Evolutionary conservation across 2,329 filamentous ascomycete species (phyloP), one percentile per base, ranked within the genome.

Genomic region (Stagonosporopsis vannaccii): DNA sequence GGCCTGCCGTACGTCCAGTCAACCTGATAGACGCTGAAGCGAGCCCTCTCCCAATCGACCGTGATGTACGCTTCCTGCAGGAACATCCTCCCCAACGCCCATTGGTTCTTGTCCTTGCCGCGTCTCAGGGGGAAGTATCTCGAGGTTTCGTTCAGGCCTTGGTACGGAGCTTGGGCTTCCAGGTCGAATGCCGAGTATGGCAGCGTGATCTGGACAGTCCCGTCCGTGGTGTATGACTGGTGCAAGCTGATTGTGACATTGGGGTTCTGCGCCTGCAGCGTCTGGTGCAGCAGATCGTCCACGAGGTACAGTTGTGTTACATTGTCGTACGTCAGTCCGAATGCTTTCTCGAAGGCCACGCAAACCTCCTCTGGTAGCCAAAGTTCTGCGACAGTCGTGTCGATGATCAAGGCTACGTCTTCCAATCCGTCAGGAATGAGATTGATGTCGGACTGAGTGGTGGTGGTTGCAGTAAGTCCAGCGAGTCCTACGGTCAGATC

Each of bases 91-190:
- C 89, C 89, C 32, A 91, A 81, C 12, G 88, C 83, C 70, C 85
- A 83, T 60, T 85, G 81, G 13, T 78, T 79, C 32, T 81, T 80
- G 53, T 83, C 80, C 19, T 80, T 68, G 11, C 84, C 78, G 56
- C 83, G 83, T 63, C 85, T 82, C 47, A 92, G 78, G 3, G 88
- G 87, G 56, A 91, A 91, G 68, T 91, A 91, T 11, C 44, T 83
- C 0, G 85, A 86, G 39, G 85, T 82, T 63, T 87, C 85, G 45
- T 85, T 78, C 6, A 90, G 68, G 1, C 82, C 84, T 72, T 78
- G 66, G 83, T 86, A 80, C 0, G 81, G 80, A 15, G 76, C 62
- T 19, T 73, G 68, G 2, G 80, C 81, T 23, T 73, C 72, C 13
- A 81, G 67, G 51, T 83, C 80, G 53, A 84, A 82, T 3, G 80